Evolutionary conservation across 164 flowering plant species (phyloP), one percentile per base, ranked within the genome.

Genomic region (Stephania cephalantha): DNA sequence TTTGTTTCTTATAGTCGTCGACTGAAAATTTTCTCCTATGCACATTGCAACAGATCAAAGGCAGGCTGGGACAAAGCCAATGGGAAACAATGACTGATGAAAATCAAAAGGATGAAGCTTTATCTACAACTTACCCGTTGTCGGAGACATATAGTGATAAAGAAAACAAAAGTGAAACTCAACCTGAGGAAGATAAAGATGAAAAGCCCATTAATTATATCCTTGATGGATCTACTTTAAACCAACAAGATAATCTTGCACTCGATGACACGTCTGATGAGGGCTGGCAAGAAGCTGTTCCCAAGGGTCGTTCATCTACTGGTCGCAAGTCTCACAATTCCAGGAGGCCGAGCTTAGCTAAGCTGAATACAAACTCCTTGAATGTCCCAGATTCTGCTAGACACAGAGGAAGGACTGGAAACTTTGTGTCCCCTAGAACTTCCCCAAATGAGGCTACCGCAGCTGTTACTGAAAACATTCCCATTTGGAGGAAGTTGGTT

Each of bases 281-380:
- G 83, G 95, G 97, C 77, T 92, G 97, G 97, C 97, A 90, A 82
- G 95, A 90, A 80, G 97, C 97, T 79, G 80, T 86, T 74, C 88
- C 94, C 0, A 92, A 89, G 82, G 84, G 91, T 17, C 90, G 97
- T 11, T 85, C 89, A 69, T 83, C 74, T 52, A 72, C 83, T 29
- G 82, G 84, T 50, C 90, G 91, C 73, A 90, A 86, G 82, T 68
- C 90, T 72, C 83, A 89, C 73, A 68, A 78, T 71, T 83, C 88
- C 50, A 88, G 85, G 78, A 88, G 88, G 74, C 97, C 92, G 50
- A 88, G 85, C 82, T 85, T 92, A 17, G 90, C 89, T 70, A 92
- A 89, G 79, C 76, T 92, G 58, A 89, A 85, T 76, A 88, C 95
- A 25, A 89, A 87, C 79, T 87, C 85, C 48, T 78, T 83, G 86